A percentile compares a stretch with the other conserved stretches of the same genome.
Evolutionary conservation across 1,284 basidiomycete species (phyloP).

Genomic region (Garcileccinum viscosum): DNA sequence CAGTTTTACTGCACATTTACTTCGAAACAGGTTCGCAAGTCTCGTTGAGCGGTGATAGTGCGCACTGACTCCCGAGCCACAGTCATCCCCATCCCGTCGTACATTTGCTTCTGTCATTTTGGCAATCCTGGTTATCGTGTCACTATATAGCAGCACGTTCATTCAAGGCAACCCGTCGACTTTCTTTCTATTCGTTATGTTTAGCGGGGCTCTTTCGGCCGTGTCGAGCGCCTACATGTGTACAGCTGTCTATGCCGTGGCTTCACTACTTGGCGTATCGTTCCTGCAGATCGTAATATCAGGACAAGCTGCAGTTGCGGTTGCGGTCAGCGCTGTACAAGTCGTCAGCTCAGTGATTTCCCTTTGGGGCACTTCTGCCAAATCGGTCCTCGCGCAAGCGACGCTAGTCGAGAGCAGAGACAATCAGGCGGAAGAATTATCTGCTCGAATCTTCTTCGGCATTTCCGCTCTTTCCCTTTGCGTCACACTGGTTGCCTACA

Average conservation of each 20-base stretch:
- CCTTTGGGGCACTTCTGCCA: slow-evolving; percentile 49
- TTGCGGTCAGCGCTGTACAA: slow-evolving; percentile 74
- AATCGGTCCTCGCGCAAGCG: slow-evolving; percentile 12
- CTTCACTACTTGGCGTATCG: slow-evolving; percentile 72
- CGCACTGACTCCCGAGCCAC: slow-evolving; percentile 36
- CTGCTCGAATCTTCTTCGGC: slow-evolving; percentile 76
- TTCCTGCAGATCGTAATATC: slow-evolving; percentile 75
- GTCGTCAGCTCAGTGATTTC: slow-evolving; percentile 67
- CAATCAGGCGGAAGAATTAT: slow-evolving; percentile 59
- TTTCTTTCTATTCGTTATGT: slow-evolving; percentile 70
- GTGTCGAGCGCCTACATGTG: slow-evolving; percentile 70
- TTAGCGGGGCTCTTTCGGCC: slow-evolving; percentile 62
- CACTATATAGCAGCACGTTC: slow-evolving; percentile 69
- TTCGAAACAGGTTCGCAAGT: slow-evolving; percentile 63
- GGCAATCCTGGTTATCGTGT: slow-evolving; percentile 56
- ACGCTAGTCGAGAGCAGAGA: slow-evolving; percentile 28
- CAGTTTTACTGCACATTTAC: slow-evolving; percentile 74
- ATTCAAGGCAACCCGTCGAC: slow-evolving; percentile 54
- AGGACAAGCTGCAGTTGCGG: slow-evolving; percentile 79
- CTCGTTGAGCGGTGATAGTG: slow-evolving; percentile 8
- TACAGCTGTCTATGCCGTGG: slow-evolving; percentile 71
- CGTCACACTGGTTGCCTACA: slow-evolving; percentile 54
- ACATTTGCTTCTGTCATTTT: slow-evolving; percentile 48
- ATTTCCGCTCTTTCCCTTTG: slow-evolving; percentile 72
- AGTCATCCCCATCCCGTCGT: slow-evolving; percentile 57